Base-by-base conservation (phyloP, 768 basidiomycete species). In the Russula emetica region DNA sequence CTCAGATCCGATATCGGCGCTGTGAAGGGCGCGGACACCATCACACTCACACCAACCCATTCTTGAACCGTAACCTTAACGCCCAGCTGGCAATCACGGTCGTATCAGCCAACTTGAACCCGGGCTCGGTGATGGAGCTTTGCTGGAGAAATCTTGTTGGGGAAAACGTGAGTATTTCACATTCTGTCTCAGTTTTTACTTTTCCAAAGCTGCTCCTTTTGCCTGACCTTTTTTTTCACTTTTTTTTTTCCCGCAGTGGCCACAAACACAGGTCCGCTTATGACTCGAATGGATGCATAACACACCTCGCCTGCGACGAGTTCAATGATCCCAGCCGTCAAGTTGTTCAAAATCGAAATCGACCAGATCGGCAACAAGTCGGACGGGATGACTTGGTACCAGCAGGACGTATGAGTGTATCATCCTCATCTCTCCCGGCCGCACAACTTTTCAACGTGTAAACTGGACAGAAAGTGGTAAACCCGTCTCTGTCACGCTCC, bases 281-380 rank as follows among this genome's bases (percentile, higher is more conserved):
- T 90, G 74, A 89, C 86, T 36, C 90, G 91, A 71, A 80, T 92
- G 81, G 80, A 87, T 2, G 74, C 76, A 30, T 92, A 89, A 70
- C 82, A 58, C 8, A 55, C 79, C 0, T 73, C 75, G 55, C 78
- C 0, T 91, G 89, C 73, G 80, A 80, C 69, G 73, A 83, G 69
- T 88, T 86, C 73, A 77, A 88, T 68, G 71, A 83, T 13, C 5
- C 76, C 82, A 14, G 70, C 78, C 10, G 86, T 86, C 18, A 76
- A 82, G 70, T 92, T 86, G 87, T 89, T 90, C 82, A 91, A 91
- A 78, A 74, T 74, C 38, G 70, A 36, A 36, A 36, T 13, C 36
- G 8, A 70, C 61, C 61, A 76, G 65, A 67, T 68, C 7, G 75
- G 75, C 58, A 64, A 66, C 61, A 58, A 70, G 56, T 8, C 55